phyloP scores from a whole-genome alignment of 139 green algal genomes.

The Mychonastes homosphaera region DNA sequence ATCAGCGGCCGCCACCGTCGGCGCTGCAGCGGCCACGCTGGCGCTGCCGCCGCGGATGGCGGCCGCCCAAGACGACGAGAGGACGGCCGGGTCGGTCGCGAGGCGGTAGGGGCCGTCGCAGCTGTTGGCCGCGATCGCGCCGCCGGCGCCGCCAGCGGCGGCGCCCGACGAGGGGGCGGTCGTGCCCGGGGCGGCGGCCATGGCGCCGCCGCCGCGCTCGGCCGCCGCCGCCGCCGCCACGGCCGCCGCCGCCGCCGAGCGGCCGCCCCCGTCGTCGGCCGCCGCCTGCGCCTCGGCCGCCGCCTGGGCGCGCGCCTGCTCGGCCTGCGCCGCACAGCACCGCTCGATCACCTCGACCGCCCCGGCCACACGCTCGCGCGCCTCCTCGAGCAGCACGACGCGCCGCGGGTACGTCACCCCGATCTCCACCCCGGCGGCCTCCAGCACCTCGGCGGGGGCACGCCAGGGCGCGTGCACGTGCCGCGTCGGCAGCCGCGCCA shows the following conservation, averaged over 20 bases:
- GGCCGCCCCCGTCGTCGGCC: too few species aligned
- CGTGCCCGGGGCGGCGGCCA: neutral
- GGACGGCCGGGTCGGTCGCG: too few species aligned
- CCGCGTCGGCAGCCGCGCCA: conserved; percentile 55
- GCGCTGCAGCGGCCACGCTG: too few species aligned
- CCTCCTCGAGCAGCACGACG: conserved; percentile 32
- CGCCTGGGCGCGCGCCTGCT: neutral
- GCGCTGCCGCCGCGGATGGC: too few species aligned
- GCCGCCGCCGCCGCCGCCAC: neutral
- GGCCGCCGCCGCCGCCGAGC: neutral
- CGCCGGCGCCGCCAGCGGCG: neutral
- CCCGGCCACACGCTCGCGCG: conserved; percentile 15
- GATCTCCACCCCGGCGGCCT: conserved; percentile 47
- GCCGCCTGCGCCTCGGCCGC: neutral
- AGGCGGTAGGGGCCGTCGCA: too few species aligned
- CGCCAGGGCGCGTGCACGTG: conserved; percentile 54
- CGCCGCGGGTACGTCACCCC: conserved; percentile 59
- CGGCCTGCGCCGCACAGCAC: conserved; percentile 1
- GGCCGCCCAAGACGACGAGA: too few species aligned
- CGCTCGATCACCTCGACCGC: conserved; percentile 16
- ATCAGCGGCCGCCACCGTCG: too few species aligned
- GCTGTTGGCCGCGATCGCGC: too few species aligned
- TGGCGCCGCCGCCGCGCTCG: neutral
- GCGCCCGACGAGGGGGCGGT: neutral
- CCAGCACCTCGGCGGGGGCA: conserved; percentile 38